Evolutionary conservation across 2,329 filamentous ascomycete genomes (phyloP), one percentile per base, ranked within the genome.

Genomic region (Verticillium isaacii): DNA sequence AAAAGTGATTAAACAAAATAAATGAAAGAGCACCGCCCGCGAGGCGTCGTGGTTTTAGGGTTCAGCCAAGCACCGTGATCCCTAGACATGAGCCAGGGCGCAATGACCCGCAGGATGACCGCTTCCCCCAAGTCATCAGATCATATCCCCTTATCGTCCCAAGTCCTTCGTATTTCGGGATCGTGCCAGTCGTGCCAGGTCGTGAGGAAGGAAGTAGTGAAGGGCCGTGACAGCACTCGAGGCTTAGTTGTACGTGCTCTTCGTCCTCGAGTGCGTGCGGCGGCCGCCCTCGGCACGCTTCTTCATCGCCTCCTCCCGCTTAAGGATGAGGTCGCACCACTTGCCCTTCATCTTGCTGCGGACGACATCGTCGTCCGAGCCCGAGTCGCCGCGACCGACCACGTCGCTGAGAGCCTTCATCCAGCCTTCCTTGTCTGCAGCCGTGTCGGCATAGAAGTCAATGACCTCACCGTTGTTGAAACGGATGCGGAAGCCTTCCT

Each of bases 391-490:
- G 50, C 86, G 85, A 39, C 85, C 83, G 63, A 86, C 82, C 60
- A 88, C 82, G 54, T 98, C 93, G 3, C 84, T 84, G 25, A 99
- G 85, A 15, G 92, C 90, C 73, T 88, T 88, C 90, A 99, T 95
- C 95, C 95, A 99, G 60, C 88, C 90, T 56, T 97, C 92, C 78
- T 98, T 99, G 72, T 95, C 90, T 45, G 86, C 86, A 1, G 89
- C 85, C 36, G 87, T 93, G 75, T 98, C 94, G 71, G 94, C 95
- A 72, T 99, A 98, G 74, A 98, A 98, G 80, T 98, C 94, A 72
- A 99, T 99, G 66, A 97, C 88, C 78, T 99, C 95, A 64, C 95
- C 95, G 71, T 99, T 99, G 73, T 92, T 96, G 77, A 99, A 99
- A 62, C 94, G 92, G 73, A 99, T 96, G 50, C 95, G 92, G 89